Base-by-base conservation (phyloP, 164 flowering plant genomes). In the Sextonia rubra region DNA sequence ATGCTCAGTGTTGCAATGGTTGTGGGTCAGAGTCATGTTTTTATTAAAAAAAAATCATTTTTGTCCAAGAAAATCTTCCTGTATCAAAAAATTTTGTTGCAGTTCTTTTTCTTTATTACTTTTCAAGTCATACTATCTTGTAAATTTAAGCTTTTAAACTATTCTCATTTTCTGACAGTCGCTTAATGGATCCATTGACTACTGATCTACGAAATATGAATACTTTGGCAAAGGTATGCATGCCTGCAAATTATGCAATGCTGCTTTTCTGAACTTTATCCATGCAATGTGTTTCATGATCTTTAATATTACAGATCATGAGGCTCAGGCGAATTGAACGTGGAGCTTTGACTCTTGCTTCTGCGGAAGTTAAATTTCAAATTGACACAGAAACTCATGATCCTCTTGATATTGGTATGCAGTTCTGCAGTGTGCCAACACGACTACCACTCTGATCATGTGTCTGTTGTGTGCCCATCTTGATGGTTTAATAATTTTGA, bases 301-400 rank as follows among this genome's bases (percentile, higher is more conserved):
- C 23, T 71, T 47, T 70, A 32, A 24, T 71, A 17, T 56, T 81
- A 80, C 86, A 96, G 99, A 86, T 86, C 76, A 93, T 96, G 97
- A 89, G 98, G 86, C 88, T 76, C 60, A 87, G 91, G 69, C 97
- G 99, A 60, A 91, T 96, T 78, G 95, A 96, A 29, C 88, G 95
- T 81, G 99, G 99, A 74, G 99, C 99, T 69, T 74, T 96, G 64
- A 96, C 99, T 72, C 98, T 96, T 82, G 99, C 99, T 76, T 96
- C 99, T 80, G 97, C 99, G 69, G 99, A 96, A 85, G 98, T 96
- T 73, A 96, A 93, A 77, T 96, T 96, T 85, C 93, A 96, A 78
- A 92, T 93, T 82, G 99, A 96, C 80, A 93, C 99, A 22, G 99
- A 96, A 80, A 96, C 99, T 80, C 99, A 91, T 75, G 99, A 96